Evolutionary conservation across 306 rosid species (phyloP), one percentile per base, ranked within the genome.

Genomic region (Cucurbita moschata): DNA sequence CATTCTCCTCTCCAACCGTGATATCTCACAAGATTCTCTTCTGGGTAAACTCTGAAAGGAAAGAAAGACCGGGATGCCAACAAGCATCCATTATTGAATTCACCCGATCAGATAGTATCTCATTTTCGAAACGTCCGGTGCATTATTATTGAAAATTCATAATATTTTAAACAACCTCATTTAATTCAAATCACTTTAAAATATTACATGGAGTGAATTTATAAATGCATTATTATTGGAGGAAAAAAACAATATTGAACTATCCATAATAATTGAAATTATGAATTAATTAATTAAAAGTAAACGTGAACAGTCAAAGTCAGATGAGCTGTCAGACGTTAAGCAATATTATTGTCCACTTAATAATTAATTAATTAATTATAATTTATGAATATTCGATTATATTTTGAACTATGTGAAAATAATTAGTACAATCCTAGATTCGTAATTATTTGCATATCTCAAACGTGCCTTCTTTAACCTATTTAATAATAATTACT

Each of bases 371-470:
- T 64, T n/a, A 40, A 64, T 39, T n/a, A 62, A 63, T 64, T 64
- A n/a, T 63, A 26, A 4, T 4, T 19, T 13, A 12, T 0, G 7
- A 7, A 50, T 70, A 70, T 21, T 70, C 35, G 46, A 70, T 70
- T 50, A 50, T 15, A 30, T 15, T 70, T 70, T 70, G 74, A 70
- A 70, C 19, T 26, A 30, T 70, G 46, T 15, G 23, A 26, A 7
- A 70, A 49, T 50, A 70, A 47, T 70, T 70, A 50, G 58, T 70
- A 50, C 5, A 5, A 50, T 70, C 35, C 8, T 70, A 70, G 74
- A 70, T 70, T 70, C 74, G 74, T 70, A 70, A 70, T 70, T 70
- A 70, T 70, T 70, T 70, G 50, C 40, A 70, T 14, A 70, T 70
- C 74, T 70, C 12, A 50, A 38, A 70, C 74, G 74, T 70, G 74